These are phyloP conservation scores for Fibroporia radiculosa DNA, from an alignment of 768 basidiomycete species.

Conservation along the genomic window DNA sequence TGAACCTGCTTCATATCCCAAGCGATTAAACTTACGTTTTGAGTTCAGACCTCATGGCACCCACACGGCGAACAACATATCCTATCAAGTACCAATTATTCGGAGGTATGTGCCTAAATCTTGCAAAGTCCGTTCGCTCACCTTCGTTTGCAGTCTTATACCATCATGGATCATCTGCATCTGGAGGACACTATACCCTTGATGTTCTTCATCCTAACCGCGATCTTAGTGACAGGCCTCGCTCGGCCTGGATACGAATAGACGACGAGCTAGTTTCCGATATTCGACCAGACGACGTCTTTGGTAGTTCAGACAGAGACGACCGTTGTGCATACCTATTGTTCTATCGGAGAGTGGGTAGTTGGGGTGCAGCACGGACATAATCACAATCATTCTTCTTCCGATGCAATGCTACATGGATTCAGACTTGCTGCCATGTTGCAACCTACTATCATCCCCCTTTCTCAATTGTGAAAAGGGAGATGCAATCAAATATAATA, in stretches of 20 bases:
- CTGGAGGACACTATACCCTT: conserved; percentile 93
- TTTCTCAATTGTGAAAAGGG: background rate
- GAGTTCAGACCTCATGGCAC: conserved; percentile 50
- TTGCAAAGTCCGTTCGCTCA: background rate
- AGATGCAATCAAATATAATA: too few species aligned
- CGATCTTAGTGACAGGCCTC: conserved; percentile 33
- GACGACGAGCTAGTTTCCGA: conserved; percentile 88
- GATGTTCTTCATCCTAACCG: conserved; percentile 76
- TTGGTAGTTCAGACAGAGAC: conserved; percentile 38
- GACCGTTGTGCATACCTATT: conserved; percentile 82
- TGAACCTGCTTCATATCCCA: background rate
- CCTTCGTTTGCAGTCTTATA: conserved; percentile 55
- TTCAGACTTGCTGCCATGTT: background rate
- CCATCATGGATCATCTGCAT: conserved; percentile 87
- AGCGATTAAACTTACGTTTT: background rate
- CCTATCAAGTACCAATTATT: conserved; percentile 71
- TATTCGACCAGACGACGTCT: conserved; percentile 67
- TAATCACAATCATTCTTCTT: too few species aligned
- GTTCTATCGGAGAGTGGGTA: conserved; percentile 66
- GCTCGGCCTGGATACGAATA: conserved; percentile 84
- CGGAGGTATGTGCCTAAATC: conserved; percentile 47
- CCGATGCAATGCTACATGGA: background rate
- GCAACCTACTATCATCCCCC: background rate
- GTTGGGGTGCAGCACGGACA: conserved; percentile 17
- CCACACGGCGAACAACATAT: conserved; percentile 36